These are phyloP conservation scores for Tuber magnatum DNA, from an alignment of 495 filamentous ascomycete genomes.

Conservation along the genomic window DNA sequence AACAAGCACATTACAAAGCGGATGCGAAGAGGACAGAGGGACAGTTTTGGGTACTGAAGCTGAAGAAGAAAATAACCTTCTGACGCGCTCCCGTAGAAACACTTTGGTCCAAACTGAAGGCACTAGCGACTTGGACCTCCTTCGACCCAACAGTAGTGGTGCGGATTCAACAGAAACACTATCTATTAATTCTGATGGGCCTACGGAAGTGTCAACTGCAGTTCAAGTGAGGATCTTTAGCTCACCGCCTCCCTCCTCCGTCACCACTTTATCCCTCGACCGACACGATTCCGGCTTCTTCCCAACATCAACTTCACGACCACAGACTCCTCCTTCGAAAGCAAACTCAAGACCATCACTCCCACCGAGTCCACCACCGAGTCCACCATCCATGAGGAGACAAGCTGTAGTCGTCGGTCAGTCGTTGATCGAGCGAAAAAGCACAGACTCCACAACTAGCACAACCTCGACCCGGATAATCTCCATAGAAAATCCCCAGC, in stretches of 20 bases:
- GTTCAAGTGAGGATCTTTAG: constrained; percentile 1
- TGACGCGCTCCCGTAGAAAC: background rate
- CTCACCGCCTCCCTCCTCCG: background rate
- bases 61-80: background rate
- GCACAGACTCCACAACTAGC: background rate
- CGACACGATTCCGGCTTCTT: constrained; percentile 2
- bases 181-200: constrained; percentile 3
- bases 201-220: background rate
- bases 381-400: background rate
- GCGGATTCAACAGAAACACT: background rate
- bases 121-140: background rate
- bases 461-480: background rate
- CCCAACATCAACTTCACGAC: background rate
- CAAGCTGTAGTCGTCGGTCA: background rate
- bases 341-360: background rate
- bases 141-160: background rate
- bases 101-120: background rate
- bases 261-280: background rate
- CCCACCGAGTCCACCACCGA: background rate
- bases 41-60: background rate
- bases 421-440: constrained; percentile 2
- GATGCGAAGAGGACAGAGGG: background rate
- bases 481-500: background rate
- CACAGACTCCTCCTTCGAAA: background rate
- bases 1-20: background rate